Conservation (phyloP, 495 filamentous ascomycete genomes). For the Hyaloscypha finlandica region DNA sequence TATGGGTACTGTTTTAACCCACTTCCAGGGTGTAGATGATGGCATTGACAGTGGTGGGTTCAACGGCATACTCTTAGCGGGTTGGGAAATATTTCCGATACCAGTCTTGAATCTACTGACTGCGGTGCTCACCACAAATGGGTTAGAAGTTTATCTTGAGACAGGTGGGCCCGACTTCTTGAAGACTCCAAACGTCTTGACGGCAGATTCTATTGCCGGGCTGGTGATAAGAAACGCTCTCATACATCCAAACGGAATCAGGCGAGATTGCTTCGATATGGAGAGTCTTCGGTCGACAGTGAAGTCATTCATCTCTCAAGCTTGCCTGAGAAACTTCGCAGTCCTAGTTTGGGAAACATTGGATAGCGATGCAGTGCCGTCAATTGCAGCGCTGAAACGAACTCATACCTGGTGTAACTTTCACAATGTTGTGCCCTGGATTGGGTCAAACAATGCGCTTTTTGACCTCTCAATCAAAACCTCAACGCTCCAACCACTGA, state of each 20-base stretch:
- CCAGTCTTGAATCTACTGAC: no score
- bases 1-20: no score
- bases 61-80: no score
- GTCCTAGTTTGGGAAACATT: conserved; percentile 55
- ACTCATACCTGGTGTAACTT: conserved; percentile 56
- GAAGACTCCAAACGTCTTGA: conserved; percentile 40
- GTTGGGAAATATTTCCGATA: no score
- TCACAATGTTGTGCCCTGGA: conserved; percentile 54
- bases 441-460: conserved; percentile 43
- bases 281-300: conserved; percentile 41
- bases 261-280: conserved; percentile 50
- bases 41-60: no score
- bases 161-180: conserved; percentile 45
- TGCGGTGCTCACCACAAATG: conserved; percentile 6
- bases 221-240: conserved; percentile 48
- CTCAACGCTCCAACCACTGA: conserved; percentile 46
- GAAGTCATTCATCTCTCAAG: conserved; percentile 55
- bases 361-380: conserved; percentile 44
- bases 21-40: no score
- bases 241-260: conserved; percentile 43
- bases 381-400: conserved; percentile 52
- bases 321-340: conserved; percentile 47
- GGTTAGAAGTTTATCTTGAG: conserved; percentile 51
- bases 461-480: conserved; percentile 41
- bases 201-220: conserved; percentile 39